These are phyloP conservation scores for Podospora sp. DNA, from an alignment of 495 filamentous ascomycete species.

Conservation along the genomic window DNA sequence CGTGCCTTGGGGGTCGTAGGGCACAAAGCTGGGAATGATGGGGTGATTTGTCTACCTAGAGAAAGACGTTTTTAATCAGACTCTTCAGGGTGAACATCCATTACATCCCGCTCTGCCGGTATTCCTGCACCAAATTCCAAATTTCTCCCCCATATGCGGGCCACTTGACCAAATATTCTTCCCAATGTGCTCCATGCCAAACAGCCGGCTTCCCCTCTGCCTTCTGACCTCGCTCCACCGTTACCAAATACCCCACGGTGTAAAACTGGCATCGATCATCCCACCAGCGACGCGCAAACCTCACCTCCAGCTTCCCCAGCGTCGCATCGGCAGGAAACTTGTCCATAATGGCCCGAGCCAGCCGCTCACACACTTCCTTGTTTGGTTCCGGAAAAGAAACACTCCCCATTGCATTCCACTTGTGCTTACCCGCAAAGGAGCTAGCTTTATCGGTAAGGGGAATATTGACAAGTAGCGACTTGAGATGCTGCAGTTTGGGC, in stretches of 20 bases:
- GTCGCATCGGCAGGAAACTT: not conserved
- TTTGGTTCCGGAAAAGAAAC: not conserved
- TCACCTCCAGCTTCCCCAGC: slow-evolving; percentile 12
- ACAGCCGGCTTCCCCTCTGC: not conserved
- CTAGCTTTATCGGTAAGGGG: slow-evolving; percentile 4
- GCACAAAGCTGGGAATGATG: no score
- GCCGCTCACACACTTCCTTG: slow-evolving; percentile 11
- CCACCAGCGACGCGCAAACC: slow-evolving; percentile 13
- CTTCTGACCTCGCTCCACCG: not conserved
- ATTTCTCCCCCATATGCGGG: not conserved
- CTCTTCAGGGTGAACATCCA: no score
- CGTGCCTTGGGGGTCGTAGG: no score
- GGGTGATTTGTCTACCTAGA: no score
- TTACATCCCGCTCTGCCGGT: no score
- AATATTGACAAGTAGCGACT: slow-evolving; percentile 21
- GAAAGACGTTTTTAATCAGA: no score
- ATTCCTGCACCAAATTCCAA: not conserved
- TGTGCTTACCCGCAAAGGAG: slow-evolving; percentile 12
- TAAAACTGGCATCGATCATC: slow-evolving; percentile 21
- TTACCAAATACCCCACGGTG: slow-evolving; percentile 2
- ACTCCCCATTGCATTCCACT: slow-evolving; percentile 11
- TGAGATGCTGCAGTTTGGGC: not conserved
- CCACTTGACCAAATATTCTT: not conserved
- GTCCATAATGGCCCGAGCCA: slow-evolving; percentile 11
- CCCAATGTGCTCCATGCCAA: not conserved